phyloP scores from a whole-genome alignment of 2,329 filamentous ascomycete genomes.

The Escovopsis weberi region DNA sequence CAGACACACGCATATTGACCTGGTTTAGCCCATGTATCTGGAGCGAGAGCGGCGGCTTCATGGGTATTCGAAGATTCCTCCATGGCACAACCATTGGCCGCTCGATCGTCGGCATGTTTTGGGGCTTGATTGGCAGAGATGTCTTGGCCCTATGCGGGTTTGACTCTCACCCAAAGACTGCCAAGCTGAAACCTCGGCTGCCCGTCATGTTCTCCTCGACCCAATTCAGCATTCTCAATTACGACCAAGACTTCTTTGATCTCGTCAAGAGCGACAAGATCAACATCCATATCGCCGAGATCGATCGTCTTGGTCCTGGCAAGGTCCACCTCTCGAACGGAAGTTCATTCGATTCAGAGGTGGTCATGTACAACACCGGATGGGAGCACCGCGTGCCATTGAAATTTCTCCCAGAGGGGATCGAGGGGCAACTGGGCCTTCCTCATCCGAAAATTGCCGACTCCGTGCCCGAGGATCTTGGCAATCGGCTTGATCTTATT shows the following conservation, averaged over 20 bases:
- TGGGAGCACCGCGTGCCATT: constrained; percentile 41
- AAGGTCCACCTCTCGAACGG: constrained; percentile 37
- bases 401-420: constrained; percentile 32
- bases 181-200: constrained; percentile 39
- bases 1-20: constrained; percentile 48
- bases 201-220: constrained; percentile 37
- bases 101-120: constrained; percentile 40
- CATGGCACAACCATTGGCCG: constrained; percentile 44
- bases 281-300: constrained; percentile 36
- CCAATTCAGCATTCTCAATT: constrained; percentile 46
- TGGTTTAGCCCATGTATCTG: constrained; percentile 67
- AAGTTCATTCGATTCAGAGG: constrained; percentile 31
- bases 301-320: constrained; percentile 28
- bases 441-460: constrained; percentile 21
- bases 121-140: constrained; percentile 41
- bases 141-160: constrained; percentile 38
- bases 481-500: constrained; percentile 22
- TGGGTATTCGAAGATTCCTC: constrained; percentile 36
- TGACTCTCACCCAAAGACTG: constrained; percentile 35
- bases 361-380: constrained; percentile 41
- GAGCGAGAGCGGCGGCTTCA: constrained; percentile 48
- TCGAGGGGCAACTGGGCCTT: constrained; percentile 33
- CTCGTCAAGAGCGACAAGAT: constrained; percentile 38
- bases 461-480: constrained; percentile 14
- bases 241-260: constrained; percentile 41